Conservation (phyloP, 768 basidiomycete species). For the Psilocybe azurescens region DNA sequence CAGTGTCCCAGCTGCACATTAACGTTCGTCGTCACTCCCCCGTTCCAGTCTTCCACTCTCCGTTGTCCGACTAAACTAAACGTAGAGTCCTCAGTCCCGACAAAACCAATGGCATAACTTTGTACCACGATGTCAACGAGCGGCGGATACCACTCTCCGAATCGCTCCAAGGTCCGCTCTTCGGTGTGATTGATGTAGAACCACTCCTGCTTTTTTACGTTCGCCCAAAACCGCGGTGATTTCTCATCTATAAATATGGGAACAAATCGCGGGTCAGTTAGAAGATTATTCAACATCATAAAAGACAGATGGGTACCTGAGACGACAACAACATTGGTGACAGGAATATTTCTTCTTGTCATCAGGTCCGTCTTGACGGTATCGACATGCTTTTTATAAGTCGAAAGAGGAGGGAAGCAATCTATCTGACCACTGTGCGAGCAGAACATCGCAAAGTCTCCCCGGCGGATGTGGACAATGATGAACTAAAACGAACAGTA, state of each 20-base stretch:
- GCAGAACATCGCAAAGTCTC: conserved; percentile 44
- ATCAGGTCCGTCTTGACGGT: conserved; percentile 41
- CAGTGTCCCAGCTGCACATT: conserved; percentile 6
- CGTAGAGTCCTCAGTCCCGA: conserved; percentile 62
- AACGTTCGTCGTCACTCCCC: conserved; percentile 36
- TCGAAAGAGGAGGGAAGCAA: conserved; percentile 43
- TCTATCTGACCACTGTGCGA: conserved; percentile 29
- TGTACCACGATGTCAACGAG: conserved; percentile 62
- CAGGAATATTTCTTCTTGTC: conserved; percentile 30
- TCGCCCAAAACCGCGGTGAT: conserved; percentile 44
- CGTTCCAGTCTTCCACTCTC: conserved; percentile 62
- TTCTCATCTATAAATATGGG: conserved; percentile 39
- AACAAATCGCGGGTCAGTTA: neutral
- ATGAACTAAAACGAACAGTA: conserved; percentile 13
- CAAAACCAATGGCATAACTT: conserved; percentile 58
- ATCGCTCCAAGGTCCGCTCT: conserved; percentile 36
- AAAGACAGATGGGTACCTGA: conserved; percentile 34
- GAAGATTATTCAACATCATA: neutral
- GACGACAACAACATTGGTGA: conserved; percentile 45
- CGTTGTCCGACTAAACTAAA: conserved; percentile 56
- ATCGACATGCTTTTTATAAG: conserved; percentile 38
- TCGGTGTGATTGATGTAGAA: conserved; percentile 42
- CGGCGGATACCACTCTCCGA: conserved; percentile 52
- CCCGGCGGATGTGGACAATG: conserved; percentile 49
- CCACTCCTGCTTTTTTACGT: conserved; percentile 45